Conservation (phyloP, 176 grass and related monocot genomes). For the Thalia dealbata region DNA sequence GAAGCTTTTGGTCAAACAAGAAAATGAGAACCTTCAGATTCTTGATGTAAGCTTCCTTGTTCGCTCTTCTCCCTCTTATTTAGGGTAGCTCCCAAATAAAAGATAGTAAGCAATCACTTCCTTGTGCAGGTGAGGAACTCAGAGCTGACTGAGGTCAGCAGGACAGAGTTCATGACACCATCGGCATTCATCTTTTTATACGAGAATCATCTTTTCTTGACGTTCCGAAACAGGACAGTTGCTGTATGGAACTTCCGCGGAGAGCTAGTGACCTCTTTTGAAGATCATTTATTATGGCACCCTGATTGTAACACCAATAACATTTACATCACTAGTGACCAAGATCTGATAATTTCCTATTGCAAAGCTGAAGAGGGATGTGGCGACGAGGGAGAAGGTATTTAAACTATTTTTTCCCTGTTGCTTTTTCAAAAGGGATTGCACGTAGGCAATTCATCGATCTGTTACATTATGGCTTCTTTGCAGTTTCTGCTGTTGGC, state of each 20-base stretch:
- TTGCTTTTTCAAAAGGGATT: not conserved
- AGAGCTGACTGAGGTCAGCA: conserved; percentile 74
- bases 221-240: conserved; percentile 85
- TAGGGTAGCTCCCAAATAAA: not conserved
- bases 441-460: not conserved
- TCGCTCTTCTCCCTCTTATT: not conserved
- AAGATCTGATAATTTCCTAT: conserved; percentile 97
- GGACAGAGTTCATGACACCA: conserved; percentile 77
- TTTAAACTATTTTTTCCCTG: not conserved
- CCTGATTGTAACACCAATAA: conserved; percentile 67
- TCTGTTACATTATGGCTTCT: not conserved
- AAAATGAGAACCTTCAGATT: conserved; percentile 92
- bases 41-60: conserved; percentile 61
- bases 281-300: conserved; percentile 97
- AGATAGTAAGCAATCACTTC: not conserved
- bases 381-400: conserved; percentile 5
- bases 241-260: conserved; percentile 97
- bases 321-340: conserved; percentile 84
- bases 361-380: conserved; percentile 62
- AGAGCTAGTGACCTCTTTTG: conserved; percentile 93
- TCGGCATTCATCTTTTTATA: conserved; percentile 98
- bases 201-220: conserved; percentile 98
- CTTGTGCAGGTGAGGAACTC: conserved; percentile 65
- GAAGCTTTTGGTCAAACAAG: conserved; percentile 87
- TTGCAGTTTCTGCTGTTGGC: conserved; percentile 47